Evolutionary conservation across 2,329 filamentous ascomycete species (phyloP).

Genomic region (Fusarium albosuccineum): DNA sequence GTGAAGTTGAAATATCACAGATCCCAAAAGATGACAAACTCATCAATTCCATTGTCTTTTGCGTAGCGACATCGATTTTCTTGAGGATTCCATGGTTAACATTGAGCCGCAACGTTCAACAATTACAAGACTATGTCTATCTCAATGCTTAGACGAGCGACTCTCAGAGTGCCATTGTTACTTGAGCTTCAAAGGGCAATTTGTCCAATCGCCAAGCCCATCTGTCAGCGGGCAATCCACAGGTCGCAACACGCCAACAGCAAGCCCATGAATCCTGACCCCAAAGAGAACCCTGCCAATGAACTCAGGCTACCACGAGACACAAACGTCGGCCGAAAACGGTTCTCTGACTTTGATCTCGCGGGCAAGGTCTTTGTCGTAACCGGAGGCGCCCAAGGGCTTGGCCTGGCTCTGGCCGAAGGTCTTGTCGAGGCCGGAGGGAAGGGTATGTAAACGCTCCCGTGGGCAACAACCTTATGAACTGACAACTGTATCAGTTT

Average conservation of each 20-base stretch:
- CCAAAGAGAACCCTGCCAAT: conserved; percentile 35
- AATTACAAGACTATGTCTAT: conserved; percentile 13
- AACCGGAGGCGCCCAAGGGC: conserved; percentile 77
- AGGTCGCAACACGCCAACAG: conserved; percentile 4
- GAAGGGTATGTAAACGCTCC: too few species aligned
- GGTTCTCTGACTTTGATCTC: conserved; percentile 77
- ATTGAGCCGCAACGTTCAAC: neutral
- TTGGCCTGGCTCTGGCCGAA: conserved; percentile 81
- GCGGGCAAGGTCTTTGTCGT: conserved; percentile 76
- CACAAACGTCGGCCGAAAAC: conserved; percentile 47
- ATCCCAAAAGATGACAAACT: neutral
- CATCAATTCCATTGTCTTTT: too few species aligned
- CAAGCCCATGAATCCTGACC: conserved; percentile 43
- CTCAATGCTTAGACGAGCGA: conserved; percentile 13
- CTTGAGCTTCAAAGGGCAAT: neutral
- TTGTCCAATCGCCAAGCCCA: neutral
- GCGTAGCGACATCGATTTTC: too few species aligned
- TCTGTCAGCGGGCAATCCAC: conserved; percentile 5
- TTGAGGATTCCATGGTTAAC: too few species aligned
- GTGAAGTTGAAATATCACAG: neutral
- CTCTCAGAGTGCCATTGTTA: neutral
- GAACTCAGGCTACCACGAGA: conserved; percentile 15
- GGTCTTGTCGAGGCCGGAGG: conserved; percentile 81
- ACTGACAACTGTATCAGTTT: conserved; percentile 56
- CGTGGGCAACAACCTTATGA: too few species aligned